Base-by-base conservation (phyloP, 768 basidiomycete genomes). In the Leccinum incarnatum region DNA sequence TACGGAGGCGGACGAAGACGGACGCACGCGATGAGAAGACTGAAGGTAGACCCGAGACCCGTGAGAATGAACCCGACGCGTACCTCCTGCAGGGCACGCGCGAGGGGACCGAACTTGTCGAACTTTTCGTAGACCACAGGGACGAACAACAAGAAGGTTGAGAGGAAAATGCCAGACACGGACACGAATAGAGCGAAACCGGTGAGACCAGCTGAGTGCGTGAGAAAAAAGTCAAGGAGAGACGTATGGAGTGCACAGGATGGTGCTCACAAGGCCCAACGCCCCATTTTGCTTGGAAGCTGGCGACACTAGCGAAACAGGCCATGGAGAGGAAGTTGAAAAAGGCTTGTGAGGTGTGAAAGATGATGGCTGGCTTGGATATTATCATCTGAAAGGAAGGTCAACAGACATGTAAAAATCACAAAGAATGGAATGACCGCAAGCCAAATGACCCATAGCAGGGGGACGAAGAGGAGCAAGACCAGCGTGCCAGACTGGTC, bases 311-410 rank as follows among this genome's bases (percentile, higher is more conserved):
- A 8, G 91, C 95, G 65, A 93, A 94, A 69, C 93, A 95, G 50
- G 88, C 89, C 85, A 96, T 89, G 12, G 92, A 85, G 49, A 98
- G 81, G 69, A 98, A 97, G 72, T 89, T 88, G 85, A 96, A 94
- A 80, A 98, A 95, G 55, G 85, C 81, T 77, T 96, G 90, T 3
- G 83, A 85, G 30, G 83, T 72, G 70, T 90, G 85, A 69, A 87
- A 86, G 56, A 92, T 79, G 69, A 93, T 89, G 60, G 86, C 79
- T 7, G 89, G 87, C 77, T 92, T 93, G 23, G 90, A 87, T 49
- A 93, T 84, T 65, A 93, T 93, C 89, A 93, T 91, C 92, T 93
- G 64, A 19, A 64, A 56, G 57, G 19, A 23, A 32, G 17, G 65
- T 67, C 62, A 67, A 57, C 45, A 54, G 49, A 42, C 3, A 27